Percentiles rank a stretch among this genome's conserved stretches.
Evolutionary conservation across 805 yeast species (phyloP).

Genomic region (Ogataea degrootiae): DNA sequence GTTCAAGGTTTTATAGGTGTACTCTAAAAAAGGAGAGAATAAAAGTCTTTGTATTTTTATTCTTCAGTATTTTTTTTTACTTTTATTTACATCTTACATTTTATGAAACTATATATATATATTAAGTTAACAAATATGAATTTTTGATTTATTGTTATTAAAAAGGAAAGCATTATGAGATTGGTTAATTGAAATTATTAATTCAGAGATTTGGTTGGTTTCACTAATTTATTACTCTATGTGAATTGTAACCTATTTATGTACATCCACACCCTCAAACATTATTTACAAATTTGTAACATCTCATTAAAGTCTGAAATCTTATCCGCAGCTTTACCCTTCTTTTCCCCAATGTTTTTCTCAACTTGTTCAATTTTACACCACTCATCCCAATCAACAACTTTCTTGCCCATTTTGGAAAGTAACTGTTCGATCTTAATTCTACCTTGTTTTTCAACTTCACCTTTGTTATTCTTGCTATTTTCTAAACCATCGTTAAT

Average conservation of each 20-base stretch:
- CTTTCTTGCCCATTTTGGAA: conserved; percentile 16
- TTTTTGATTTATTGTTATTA: no score
- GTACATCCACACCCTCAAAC: no score
- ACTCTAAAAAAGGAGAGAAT: no score
- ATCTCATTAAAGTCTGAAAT: conserved; percentile 43
- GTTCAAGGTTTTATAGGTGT: no score
- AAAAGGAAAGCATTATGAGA: no score
- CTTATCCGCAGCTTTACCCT: conserved; percentile 57
- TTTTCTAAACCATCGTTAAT: conserved; percentile 46
- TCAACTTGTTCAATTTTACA: conserved; percentile 50
- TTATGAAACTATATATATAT: neutral
- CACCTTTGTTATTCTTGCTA: no score
- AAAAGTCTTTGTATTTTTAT: no score
- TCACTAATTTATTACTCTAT: neutral
- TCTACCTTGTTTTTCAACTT: conserved; percentile 26
- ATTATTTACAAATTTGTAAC: conserved; percentile 30
- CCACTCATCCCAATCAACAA: conserved; percentile 69
- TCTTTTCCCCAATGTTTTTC: conserved; percentile 37
- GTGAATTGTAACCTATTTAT: neutral
- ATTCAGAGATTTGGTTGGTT: no score
- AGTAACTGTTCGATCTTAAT: conserved; percentile 22
- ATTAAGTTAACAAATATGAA: no score
- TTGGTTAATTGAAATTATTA: no score
- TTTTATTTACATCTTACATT: neutral
- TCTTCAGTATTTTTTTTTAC: no score